Percentiles rank a stretch among this genome's conserved stretches.
Conservation (phyloP, 2,329 filamentous ascomycete genomes). For the Colletotrichum sp. region DNA sequence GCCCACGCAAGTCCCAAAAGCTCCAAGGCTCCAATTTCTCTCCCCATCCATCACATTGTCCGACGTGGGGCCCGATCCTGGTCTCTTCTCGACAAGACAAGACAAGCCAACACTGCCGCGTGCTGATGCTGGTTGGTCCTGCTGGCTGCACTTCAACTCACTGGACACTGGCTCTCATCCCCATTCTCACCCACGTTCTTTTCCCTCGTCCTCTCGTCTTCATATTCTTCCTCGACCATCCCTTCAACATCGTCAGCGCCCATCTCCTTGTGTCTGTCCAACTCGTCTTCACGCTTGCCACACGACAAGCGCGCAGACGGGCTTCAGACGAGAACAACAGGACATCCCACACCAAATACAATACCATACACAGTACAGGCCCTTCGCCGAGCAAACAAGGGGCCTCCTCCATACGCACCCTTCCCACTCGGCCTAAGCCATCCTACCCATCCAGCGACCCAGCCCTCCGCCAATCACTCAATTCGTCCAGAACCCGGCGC, state of each 20-base stretch:
- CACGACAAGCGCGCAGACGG: neutral
- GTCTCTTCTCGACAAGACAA: constrained; percentile 10
- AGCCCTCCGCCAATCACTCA: neutral
- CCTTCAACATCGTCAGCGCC: neutral
- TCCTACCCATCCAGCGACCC: neutral
- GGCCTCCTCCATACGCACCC: neutral
- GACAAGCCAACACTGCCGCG: constrained; percentile 18
- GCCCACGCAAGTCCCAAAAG: constrained; percentile 1
- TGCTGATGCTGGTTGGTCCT: neutral
- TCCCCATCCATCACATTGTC: constrained; percentile 16
- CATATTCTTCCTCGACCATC: neutral
- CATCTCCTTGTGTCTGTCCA: neutral
- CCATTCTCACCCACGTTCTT: neutral
- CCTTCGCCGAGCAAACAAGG: neutral
- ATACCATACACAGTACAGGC: neutral
- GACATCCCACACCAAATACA: neutral
- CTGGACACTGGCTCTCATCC: neutral
- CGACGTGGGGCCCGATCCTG: constrained; percentile 17
- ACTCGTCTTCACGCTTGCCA: neutral
- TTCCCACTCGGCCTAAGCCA: neutral
- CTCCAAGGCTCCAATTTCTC: constrained; percentile 13
- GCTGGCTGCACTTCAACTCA: neutral
- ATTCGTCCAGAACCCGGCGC: neutral
- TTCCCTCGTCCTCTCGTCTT: neutral
- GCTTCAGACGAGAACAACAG: neutral